These are phyloP conservation scores for Pichia exigua DNA, from an alignment of 805 yeast species.

Conservation along the genomic window DNA sequence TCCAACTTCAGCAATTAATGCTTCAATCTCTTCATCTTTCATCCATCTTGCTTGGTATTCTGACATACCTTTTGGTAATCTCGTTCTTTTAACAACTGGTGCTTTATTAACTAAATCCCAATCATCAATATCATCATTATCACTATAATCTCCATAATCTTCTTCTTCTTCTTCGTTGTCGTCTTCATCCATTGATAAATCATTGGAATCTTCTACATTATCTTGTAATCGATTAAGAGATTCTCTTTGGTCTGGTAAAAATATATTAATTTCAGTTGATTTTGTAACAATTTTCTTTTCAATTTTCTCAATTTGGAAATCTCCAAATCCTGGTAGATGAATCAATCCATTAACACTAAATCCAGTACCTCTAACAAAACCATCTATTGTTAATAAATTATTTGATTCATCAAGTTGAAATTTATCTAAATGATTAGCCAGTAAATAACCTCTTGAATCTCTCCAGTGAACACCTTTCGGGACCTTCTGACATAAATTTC, in stretches of 20 bases:
- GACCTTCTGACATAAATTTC: constrained; percentile 74
- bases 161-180: constrained; percentile 8
- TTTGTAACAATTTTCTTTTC: constrained; percentile 40
- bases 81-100: constrained; percentile 21
- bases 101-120: constrained; percentile 15
- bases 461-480: constrained; percentile 89
- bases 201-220: constrained; percentile 50
- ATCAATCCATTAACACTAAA: constrained; percentile 70
- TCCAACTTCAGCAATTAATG: constrained; percentile 33
- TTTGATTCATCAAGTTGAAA: constrained; percentile 22
- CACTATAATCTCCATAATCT: constrained; percentile 32
- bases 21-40: constrained; percentile 49
- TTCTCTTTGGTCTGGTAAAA: constrained; percentile 29
- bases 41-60: constrained; percentile 75
- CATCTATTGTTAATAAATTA: constrained; percentile 55
- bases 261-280: constrained; percentile 17
- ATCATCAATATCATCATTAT: constrained; percentile 19
- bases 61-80: constrained; percentile 63
- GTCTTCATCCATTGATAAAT: constrained; percentile 43
- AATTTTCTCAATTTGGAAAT: constrained; percentile 65
- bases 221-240: constrained; percentile 4
- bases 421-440: constrained; percentile 54
- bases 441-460: constrained; percentile 80
- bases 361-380: constrained; percentile 81
- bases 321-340: constrained; percentile 87